phyloP scores from a whole-genome alignment of 2,329 filamentous ascomycete genomes.

The Colletotrichum liaoningense region DNA sequence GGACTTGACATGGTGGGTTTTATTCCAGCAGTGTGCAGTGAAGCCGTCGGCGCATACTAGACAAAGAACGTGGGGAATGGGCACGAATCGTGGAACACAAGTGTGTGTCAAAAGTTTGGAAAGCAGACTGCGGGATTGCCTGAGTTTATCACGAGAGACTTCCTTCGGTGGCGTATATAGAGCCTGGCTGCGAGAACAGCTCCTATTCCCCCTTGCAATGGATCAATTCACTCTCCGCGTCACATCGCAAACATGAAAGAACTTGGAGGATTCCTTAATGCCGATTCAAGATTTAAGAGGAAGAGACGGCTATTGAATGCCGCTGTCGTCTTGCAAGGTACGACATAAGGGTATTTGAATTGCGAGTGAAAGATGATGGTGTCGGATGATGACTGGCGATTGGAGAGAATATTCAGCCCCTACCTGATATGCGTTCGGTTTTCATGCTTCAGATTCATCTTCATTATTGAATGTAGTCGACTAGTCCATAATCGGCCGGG shows the following conservation, averaged over 20 bases:
- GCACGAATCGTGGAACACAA: not conserved
- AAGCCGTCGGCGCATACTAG: not conserved
- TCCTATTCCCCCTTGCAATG: not conserved
- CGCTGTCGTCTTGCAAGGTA: not conserved
- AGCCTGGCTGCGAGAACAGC: not conserved
- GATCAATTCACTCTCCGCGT: not conserved
- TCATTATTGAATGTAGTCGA: not conserved
- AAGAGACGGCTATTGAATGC: not conserved
- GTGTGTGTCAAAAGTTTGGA: not conserved
- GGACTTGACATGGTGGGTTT: not conserved
- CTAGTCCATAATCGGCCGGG: not conserved
- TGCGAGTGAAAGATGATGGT: not conserved
- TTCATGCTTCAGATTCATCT: not conserved
- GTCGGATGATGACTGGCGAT: not conserved
- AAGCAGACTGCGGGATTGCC: not conserved
- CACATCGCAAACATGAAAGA: not conserved
- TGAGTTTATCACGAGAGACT: not conserved
- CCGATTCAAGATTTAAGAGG: not conserved
- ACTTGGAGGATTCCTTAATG: not conserved
- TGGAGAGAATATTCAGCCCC: not conserved
- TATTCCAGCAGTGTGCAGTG: not conserved
- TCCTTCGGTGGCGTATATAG: not conserved
- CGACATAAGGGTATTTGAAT: not conserved
- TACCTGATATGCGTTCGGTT: not conserved
- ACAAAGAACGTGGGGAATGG: not conserved